Percentiles rank a stretch among this genome's conserved stretches.
Evolutionary conservation across 257 asterid genomes (phyloP).

Genomic region (Euphrasia confusa): DNA sequence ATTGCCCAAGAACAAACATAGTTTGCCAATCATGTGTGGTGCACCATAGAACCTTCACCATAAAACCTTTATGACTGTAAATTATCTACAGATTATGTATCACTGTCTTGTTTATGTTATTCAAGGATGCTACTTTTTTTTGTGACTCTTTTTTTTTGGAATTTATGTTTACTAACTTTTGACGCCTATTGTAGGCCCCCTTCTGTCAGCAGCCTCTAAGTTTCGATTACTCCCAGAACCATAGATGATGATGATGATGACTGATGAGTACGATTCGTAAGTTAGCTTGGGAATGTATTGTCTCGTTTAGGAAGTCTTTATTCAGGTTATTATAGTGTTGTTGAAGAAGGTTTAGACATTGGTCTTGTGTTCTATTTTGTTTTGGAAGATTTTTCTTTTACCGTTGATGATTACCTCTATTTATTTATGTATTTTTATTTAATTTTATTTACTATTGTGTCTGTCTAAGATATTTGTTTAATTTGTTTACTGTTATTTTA

Average conservation of each 20-base stretch:
- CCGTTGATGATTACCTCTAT: conserved; percentile 12
- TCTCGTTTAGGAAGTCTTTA: conserved; percentile 21
- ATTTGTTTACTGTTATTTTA: no score
- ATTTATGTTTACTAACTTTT: neutral
- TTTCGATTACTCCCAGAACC: conserved; percentile 69
- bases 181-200: conserved; percentile 53
- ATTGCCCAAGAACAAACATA: neutral
- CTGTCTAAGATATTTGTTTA: no score
- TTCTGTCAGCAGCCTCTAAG: conserved; percentile 90
- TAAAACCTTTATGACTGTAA: neutral
- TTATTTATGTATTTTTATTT: no score
- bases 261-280: neutral
- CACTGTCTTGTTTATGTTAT: neutral
- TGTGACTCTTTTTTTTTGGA: neutral
- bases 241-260: conserved; percentile 32
- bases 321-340: conserved; percentile 32
- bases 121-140: neutral
- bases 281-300: conserved; percentile 27
- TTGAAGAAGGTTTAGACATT: conserved; percentile 28
- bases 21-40: neutral
- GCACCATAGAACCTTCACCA: no score
- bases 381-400: conserved; percentile 25
- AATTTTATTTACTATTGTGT: no score
- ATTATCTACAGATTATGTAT: neutral
- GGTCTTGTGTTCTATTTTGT: conserved; percentile 31